A percentile compares a stretch with the other conserved stretches of the same genome.
phyloP scores from a whole-genome alignment of 805 yeast species.

The Jamesozyma jinghongensis region DNA sequence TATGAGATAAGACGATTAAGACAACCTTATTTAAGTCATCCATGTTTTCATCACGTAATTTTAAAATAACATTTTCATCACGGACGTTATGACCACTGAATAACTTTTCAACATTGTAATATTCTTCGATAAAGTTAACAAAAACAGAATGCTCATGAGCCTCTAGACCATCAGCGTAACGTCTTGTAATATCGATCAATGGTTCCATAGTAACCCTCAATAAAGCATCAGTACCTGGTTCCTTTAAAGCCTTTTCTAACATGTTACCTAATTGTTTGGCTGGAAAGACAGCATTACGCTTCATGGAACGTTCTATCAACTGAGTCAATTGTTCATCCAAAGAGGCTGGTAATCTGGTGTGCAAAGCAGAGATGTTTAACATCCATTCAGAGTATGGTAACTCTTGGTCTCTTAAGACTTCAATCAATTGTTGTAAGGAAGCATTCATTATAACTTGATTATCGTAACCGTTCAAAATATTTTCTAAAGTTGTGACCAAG shows the following conservation, averaged over 20 bases:
- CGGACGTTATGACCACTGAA: constrained; percentile 70
- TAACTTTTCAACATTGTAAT: constrained; percentile 65
- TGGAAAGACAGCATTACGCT: constrained; percentile 81
- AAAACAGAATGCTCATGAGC: constrained; percentile 79
- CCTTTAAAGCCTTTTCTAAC: constrained; percentile 49
- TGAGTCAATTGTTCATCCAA: constrained; percentile 60
- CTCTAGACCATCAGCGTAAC: constrained; percentile 65
- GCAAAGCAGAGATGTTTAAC: constrained; percentile 78
- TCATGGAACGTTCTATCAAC: constrained; percentile 54
- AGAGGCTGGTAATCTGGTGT: constrained; percentile 75
- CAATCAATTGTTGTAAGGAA: constrained; percentile 64
- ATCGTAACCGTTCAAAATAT: constrained; percentile 85
- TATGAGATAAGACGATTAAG: constrained; percentile 70
- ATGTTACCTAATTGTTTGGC: constrained; percentile 73
- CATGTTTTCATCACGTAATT: constrained; percentile 80
- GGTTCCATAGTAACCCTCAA: constrained; percentile 62
- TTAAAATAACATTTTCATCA: constrained; percentile 83
- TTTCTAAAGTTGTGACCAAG: constrained; percentile 51
- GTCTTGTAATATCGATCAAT: constrained; percentile 55
- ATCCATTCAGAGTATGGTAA: constrained; percentile 93
- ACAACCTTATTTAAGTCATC: constrained; percentile 68
- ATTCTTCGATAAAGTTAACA: constrained; percentile 58
- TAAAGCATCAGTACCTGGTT: constrained; percentile 42
- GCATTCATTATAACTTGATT: constrained; percentile 90
- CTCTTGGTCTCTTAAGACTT: constrained; percentile 64